A percentile compares a stretch with the other conserved stretches of the same genome.
Conservation (phyloP, 1,284 basidiomycete genomes). For the Sanghuangporus weigelae region DNA sequence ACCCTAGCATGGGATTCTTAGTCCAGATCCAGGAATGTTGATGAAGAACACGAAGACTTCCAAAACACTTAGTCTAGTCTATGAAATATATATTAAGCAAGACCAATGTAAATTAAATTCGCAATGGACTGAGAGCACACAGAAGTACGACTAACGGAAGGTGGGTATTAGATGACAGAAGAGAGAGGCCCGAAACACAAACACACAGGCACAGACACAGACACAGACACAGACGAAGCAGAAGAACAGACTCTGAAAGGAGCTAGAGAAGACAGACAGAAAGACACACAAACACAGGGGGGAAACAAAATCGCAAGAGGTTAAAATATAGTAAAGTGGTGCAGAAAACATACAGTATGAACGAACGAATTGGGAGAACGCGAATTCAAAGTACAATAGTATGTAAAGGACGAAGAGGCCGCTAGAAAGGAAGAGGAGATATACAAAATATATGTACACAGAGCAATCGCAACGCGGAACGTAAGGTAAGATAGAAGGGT, state of each 20-base stretch:
- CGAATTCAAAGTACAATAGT: background rate
- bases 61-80: background rate
- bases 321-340: background rate
- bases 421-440: background rate
- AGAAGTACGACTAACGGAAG: background rate
- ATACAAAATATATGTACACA: background rate
- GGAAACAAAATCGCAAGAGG: background rate
- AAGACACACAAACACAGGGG: background rate
- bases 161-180: too few species aligned
- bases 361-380: background rate
- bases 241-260: background rate
- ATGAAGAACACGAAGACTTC: background rate
- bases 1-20: too few species aligned
- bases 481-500: background rate
- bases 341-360: background rate
- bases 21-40: too few species aligned
- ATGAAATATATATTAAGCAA: background rate
- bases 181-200: background rate
- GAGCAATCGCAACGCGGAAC: background rate
- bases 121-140: background rate
- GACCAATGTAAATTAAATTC: background rate
- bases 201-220: background rate
- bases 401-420: background rate
- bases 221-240: background rate
- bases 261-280: background rate